These are phyloP conservation scores for Nematocida homosporus DNA, from an alignment of 371 early-diverging fungal genomes.

Conservation along the genomic window DNA sequence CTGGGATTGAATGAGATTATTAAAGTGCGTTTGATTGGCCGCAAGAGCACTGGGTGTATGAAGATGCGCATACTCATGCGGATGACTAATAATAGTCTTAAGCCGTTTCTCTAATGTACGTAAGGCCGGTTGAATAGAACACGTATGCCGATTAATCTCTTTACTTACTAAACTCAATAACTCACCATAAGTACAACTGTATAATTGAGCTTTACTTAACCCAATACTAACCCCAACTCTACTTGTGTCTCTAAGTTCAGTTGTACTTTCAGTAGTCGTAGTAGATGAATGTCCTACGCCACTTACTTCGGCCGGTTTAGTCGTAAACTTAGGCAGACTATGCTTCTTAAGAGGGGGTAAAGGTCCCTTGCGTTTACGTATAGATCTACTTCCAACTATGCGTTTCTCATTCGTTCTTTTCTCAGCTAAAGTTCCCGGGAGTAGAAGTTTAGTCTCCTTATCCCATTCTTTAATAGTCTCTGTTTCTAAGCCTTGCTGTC, in stretches of 20 bases:
- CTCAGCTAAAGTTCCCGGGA: background rate
- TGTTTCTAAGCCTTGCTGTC: slow-evolving; percentile 29
- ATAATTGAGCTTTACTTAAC: no score
- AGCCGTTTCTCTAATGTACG: background rate
- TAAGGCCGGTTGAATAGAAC: background rate
- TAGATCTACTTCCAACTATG: background rate
- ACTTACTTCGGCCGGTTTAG: no score
- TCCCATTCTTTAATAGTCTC: slow-evolving; percentile 10
- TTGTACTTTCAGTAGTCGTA: no score
- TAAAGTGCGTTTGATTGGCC: background rate
- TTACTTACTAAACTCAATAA: background rate
- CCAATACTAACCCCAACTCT: no score
- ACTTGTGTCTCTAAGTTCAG: no score
- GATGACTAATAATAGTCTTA: background rate
- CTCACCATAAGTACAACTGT: background rate
- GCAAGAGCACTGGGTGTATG: background rate
- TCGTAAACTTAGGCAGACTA: no score
- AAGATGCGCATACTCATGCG: background rate
- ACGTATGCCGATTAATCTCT: slow-evolving; percentile 2
- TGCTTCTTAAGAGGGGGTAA: no score
- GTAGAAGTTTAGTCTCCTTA: slow-evolving; percentile 20
- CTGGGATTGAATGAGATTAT: background rate
- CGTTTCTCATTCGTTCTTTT: slow-evolving; percentile 5
- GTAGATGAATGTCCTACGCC: no score
- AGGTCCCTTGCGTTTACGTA: no score